Evolutionary conservation across 2,329 filamentous ascomycete species (phyloP), one percentile per base, ranked within the genome.

Genomic region (Exophiala phaeomuriformis): DNA sequence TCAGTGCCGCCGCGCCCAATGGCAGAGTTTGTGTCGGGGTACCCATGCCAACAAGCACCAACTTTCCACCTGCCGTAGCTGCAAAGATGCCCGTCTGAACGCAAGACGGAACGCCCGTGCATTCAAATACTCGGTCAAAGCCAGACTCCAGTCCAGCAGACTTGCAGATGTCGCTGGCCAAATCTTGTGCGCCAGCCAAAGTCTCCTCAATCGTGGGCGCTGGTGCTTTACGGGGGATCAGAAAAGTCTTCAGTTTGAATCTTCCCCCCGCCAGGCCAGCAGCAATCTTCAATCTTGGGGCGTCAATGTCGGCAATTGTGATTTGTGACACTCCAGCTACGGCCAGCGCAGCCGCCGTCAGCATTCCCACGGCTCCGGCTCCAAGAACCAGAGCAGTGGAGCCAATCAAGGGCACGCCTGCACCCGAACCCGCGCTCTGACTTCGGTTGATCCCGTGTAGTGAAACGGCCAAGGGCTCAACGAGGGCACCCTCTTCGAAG

Each of bases 221-320:
- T 8, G 59, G 54, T 32, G 62, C 32, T 12, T 59, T 65, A 49
- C 62, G 65, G 10, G 69, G 67, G 32, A 74, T 68, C 1, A 72
- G 64, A 33, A 62, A 58, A 2, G 64, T 63, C 49, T 63, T 63
- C 19, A 72, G 69, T 53, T 69, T 68, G 4, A 70, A 62, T 40
- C 43, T 57, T 1, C 65, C 66, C 9, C 71, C 63, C 0, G 63
- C 64, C 6, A 75, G 64, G 3, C 61, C 62, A n/a, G 67, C 64
- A 0, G 80, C 80, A 55, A 84, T 83, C 40, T 76, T 69, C 6
- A 83, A 67, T 19, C 81, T 69, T 10, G 78, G 74, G 6, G 68
- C 69, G 62, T 83, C 79, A 42, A 83, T 83, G 59, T 84, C 81
- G 8, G 80, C 80, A 50, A 84, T 78, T 1, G 82, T 69, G 19